Evolutionary conservation across 352 stramenopile genomes (phyloP).

Genomic region (Phytophthora ohioensis): DNA sequence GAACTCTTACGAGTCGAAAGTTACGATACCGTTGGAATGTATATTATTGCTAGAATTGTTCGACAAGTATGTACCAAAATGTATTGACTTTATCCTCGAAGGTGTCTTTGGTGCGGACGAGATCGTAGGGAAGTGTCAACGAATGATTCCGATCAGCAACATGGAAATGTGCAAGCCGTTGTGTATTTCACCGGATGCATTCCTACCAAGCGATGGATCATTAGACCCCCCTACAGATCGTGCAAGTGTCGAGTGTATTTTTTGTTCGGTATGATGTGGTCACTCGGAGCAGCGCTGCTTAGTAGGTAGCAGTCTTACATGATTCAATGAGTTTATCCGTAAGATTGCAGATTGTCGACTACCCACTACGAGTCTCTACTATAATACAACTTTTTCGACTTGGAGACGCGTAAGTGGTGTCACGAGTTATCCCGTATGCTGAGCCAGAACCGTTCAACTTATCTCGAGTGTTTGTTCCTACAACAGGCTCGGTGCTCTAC

Average conservation of each 20-base stretch:
- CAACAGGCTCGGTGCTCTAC: conserved; percentile 95
- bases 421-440: conserved; percentile 86
- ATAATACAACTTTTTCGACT: conserved; percentile 91
- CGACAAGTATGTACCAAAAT: conserved; percentile 94
- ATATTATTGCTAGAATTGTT: conserved; percentile 86
- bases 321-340: conserved; percentile 93
- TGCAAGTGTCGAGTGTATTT: conserved; percentile 92
- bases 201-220: conserved; percentile 63
- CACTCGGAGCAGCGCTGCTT: conserved; percentile 89
- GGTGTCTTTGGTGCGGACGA: conserved; percentile 90
- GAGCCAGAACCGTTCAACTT: conserved; percentile 95
- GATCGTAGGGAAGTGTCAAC: conserved; percentile 89
- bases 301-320: conserved; percentile 60
- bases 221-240: conserved; percentile 59
- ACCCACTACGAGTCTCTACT: conserved; percentile 76
- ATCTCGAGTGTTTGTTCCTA: conserved; percentile 95
- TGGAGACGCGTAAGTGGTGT: conserved; percentile 90
- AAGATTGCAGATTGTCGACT: conserved; percentile 84
- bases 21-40: conserved; percentile 51
- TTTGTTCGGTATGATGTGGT: conserved; percentile 94
- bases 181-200: conserved; percentile 92
- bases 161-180: conserved; percentile 97
- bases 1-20: neutral
- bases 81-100: conserved; percentile 95
- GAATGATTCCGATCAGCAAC: conserved; percentile 94